Conservation (phyloP, 768 basidiomycete genomes). For the Leucocoprinus sp. region DNA sequence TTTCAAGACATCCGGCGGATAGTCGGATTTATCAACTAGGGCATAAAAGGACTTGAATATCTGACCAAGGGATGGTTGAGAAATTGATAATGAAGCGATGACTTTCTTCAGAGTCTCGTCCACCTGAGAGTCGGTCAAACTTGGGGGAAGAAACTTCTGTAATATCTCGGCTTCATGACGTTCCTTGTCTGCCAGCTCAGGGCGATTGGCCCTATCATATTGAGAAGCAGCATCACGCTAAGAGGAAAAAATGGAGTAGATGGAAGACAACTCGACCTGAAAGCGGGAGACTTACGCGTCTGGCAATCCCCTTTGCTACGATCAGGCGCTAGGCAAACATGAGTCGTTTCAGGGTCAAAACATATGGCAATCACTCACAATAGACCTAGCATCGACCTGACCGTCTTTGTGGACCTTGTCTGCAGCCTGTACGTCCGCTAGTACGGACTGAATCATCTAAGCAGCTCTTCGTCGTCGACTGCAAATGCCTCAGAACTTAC, state of each 20-base stretch:
- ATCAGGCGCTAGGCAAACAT: constrained; percentile 26
- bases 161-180: constrained; percentile 47
- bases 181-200: constrained; percentile 61
- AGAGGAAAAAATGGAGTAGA: neutral
- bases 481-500: neutral
- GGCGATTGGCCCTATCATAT: constrained; percentile 48
- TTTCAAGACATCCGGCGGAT: constrained; percentile 52
- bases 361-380: constrained; percentile 24
- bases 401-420: constrained; percentile 44
- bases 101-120: constrained; percentile 41
- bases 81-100: constrained; percentile 23
- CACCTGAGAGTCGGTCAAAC: constrained; percentile 46
- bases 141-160: constrained; percentile 49
- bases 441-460: constrained; percentile 41
- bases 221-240: constrained; percentile 55
- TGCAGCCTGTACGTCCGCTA: constrained; percentile 60
- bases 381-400: constrained; percentile 37
- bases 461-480: neutral
- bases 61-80: constrained; percentile 33
- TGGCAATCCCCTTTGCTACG: constrained; percentile 47
- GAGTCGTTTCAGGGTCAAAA: neutral
- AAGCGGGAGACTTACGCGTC: constrained; percentile 59
- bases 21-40: constrained; percentile 48
- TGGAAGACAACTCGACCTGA: no score
- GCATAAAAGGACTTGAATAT: constrained; percentile 61